These are phyloP conservation scores for Phytophthora tentaculata DNA, from an alignment of 352 stramenopile species.

Conservation along the genomic window DNA sequence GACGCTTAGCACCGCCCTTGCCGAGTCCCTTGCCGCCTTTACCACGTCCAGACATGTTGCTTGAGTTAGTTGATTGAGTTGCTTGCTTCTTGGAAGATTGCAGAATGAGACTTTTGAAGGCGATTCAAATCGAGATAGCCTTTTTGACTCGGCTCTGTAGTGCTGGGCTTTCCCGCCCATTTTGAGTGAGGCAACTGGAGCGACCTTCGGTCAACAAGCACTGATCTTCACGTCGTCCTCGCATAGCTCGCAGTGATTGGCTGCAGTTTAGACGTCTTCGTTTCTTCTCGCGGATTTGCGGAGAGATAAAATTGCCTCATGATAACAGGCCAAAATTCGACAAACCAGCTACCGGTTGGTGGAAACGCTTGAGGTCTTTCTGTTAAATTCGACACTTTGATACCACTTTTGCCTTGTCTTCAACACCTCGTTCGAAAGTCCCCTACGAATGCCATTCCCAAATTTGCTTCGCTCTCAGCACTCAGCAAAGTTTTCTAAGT, in stretches of 20 bases:
- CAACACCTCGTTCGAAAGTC: slow-evolving; percentile 6
- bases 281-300: slow-evolving; percentile 33
- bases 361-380: too few species aligned
- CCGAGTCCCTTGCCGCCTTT: slow-evolving; percentile 86
- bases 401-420: slow-evolving; percentile 14
- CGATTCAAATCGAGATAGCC: slow-evolving; percentile 8
- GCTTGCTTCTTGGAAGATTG: slow-evolving; percentile 70
- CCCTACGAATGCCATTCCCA: slow-evolving; percentile 38
- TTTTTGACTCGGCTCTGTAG: neutral
- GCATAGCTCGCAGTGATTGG: slow-evolving; percentile 38
- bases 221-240: slow-evolving; percentile 17
- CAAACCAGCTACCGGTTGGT: slow-evolving; percentile 27
- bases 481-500: slow-evolving; percentile 26
- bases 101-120: slow-evolving; percentile 47
- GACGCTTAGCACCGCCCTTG: slow-evolving; percentile 86
- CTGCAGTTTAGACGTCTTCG: neutral
- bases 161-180: slow-evolving; percentile 28
- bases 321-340: slow-evolving; percentile 14
- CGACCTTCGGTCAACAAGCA: slow-evolving; percentile 14
- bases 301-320: neutral
- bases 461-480: slow-evolving; percentile 63
- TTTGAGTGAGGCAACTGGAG: slow-evolving; percentile 3
- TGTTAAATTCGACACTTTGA: too few species aligned
- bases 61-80: slow-evolving; percentile 46
- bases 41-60: slow-evolving; percentile 85